Evolutionary conservation across 805 yeast species (phyloP).

Genomic region (Sungouiella thailandica): DNA sequence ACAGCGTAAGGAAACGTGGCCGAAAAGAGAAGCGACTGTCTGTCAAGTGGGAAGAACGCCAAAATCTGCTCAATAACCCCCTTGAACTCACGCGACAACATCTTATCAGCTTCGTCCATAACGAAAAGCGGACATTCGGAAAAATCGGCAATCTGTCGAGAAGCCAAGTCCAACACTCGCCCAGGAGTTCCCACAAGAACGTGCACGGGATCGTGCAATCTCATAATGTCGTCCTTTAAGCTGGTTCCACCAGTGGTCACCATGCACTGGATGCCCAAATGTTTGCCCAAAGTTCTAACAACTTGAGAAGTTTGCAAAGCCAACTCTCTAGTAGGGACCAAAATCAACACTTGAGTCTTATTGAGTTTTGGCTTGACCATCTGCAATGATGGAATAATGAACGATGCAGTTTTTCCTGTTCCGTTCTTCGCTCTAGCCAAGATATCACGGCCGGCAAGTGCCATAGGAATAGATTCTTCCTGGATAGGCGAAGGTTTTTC

Average conservation of each 20-base stretch:
- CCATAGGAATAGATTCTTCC: conserved; percentile 95
- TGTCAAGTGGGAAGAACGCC: conserved; percentile 60
- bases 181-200: conserved; percentile 97
- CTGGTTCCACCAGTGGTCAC: conserved; percentile 98
- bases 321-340: conserved; percentile 96
- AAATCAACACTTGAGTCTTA: conserved; percentile 85
- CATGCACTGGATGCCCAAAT: conserved; percentile 89
- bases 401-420: conserved; percentile 98
- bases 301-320: conserved; percentile 98
- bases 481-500: conserved; percentile 98
- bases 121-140: conserved; percentile 82
- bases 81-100: conserved; percentile 87
- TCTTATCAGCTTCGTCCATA: conserved; percentile 99
- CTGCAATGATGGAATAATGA: conserved; percentile 89
- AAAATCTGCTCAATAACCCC: conserved; percentile 83
- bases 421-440: conserved; percentile 98
- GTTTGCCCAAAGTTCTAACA: conserved; percentile 92
- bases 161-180: conserved; percentile 89
- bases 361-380: conserved; percentile 77
- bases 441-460: conserved; percentile 91
- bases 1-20: conserved; percentile 97
- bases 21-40: conserved; percentile 81
- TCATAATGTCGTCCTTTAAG: conserved; percentile 86
- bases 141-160: conserved; percentile 81
- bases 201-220: conserved; percentile 91